These are phyloP conservation scores for Rhododendron henanense DNA, from an alignment of 148 eudicot genomes.

Conservation along the genomic window DNA sequence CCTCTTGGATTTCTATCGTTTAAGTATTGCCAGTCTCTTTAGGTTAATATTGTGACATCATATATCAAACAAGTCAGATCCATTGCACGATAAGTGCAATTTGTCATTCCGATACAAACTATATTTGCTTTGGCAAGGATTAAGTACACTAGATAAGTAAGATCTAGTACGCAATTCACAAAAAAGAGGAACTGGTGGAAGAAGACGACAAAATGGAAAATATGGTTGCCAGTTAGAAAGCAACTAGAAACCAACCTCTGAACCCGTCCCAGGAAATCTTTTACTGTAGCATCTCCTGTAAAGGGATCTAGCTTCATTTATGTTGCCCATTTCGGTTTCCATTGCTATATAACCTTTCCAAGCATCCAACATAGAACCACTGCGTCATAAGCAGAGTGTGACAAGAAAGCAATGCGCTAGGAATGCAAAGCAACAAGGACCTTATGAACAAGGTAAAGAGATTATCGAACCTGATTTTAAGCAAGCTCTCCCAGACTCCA, in stretches of 20 bases:
- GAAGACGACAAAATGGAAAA: background rate
- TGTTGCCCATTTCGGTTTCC: constrained; percentile 70
- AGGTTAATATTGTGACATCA: background rate
- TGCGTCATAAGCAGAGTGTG: constrained; percentile 18
- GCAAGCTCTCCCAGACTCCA: constrained; percentile 94
- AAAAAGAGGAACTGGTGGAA: background rate
- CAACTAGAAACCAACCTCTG: constrained; percentile 54
- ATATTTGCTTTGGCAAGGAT: background rate
- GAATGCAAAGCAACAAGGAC: background rate
- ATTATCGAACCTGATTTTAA: constrained; percentile 58
- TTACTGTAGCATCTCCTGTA: constrained; percentile 83
- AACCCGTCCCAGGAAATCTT: constrained; percentile 79
- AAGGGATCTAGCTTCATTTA: constrained; percentile 80
- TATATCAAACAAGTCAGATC: background rate
- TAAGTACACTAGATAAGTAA: background rate
- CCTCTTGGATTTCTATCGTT: background rate
- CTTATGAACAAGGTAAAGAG: background rate
- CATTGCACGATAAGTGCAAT: background rate
- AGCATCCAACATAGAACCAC: constrained; percentile 74
- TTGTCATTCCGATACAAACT: background rate
- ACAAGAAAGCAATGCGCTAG: background rate
- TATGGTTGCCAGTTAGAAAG: background rate
- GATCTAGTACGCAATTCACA: background rate
- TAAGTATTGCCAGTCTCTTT: background rate
- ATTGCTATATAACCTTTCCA: constrained; percentile 82